Base-by-base conservation (phyloP, 1,139 yeast genomes). In the Pichia kudriavzevii region DNA sequence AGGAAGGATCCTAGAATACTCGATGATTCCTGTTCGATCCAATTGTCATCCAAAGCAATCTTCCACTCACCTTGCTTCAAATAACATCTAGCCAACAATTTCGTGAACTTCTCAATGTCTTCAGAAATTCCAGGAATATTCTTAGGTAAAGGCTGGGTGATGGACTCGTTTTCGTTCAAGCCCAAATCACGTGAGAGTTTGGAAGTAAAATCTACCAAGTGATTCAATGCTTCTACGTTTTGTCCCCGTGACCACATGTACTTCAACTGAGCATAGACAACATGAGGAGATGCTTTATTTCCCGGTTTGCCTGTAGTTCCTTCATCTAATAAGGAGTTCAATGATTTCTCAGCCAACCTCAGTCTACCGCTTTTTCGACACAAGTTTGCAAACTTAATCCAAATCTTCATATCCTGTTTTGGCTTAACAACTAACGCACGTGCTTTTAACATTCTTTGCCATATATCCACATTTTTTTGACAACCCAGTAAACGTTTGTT, bases 51-150 rank as follows among this genome's bases (percentile, higher is more conserved):
- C 47, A 88, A 61, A 1, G 84, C 80, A 40, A 87, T 83, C 50
- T 87, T 93, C 99, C 99, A 93, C 59, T 91, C 96, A 47, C 98
- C 98, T 61, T 91, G 98, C 52, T 91, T 93, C 59, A 91, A 68
- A 63, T 88, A 93, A 52, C 98, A 93, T 49, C 97, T 71, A 0
- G 98, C 96, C 31, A 93, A 64, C 22, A 93, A 64, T 47, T 74
- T 80, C n/a, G 95, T 87, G 49, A 84, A 83, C 43, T 81, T 88
- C 46, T 79, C 82, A 26, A 81, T 83, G 48, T 79, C 85, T 44
- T 79, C 78, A 13, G 84, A 79, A 12, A 73, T 75, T 8, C 82
- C 85, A 1, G 91, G 82, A 2, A 77, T 71, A 38, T 74, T 82
- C 0, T 79, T 71, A 0, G 95, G 94, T 31, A 83, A 60, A n/a